Percentiles rank a stretch among this genome's conserved stretches.
These are phyloP conservation scores for Colletotrichum tropicicola DNA, from an alignment of 2,329 filamentous ascomycete genomes.

Conservation along the genomic window DNA sequence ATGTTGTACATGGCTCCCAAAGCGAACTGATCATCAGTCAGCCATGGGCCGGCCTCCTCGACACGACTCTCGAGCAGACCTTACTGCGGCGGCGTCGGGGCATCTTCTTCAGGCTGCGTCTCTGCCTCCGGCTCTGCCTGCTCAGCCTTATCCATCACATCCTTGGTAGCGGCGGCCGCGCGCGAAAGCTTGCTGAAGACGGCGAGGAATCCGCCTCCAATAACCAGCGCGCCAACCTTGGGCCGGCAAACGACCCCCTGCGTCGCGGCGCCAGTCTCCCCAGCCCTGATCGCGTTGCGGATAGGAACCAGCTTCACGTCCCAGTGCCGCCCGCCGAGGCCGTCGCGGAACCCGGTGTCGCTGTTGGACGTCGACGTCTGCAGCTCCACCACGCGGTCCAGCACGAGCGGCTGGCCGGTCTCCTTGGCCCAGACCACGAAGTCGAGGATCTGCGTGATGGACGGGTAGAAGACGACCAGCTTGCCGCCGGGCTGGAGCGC, in stretches of 20 bases:
- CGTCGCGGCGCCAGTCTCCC: neutral
- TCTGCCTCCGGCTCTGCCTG: neutral
- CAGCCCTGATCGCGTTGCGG: slow-evolving; percentile 30
- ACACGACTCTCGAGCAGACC: too few relatives aligned
- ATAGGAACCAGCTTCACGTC: slow-evolving; percentile 62
- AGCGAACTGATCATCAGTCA: too few relatives aligned
- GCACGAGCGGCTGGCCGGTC: slow-evolving; percentile 59
- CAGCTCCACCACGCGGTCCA: slow-evolving; percentile 70
- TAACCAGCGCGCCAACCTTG: slow-evolving; percentile 49
- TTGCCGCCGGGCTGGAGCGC: slow-evolving; percentile 71
- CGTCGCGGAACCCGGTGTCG: slow-evolving; percentile 53
- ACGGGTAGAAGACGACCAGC: slow-evolving; percentile 78
- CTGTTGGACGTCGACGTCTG: slow-evolving; percentile 46
- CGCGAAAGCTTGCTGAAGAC: slow-evolving; percentile 37
- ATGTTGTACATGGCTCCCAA: neutral
- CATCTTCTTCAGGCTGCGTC: neutral
- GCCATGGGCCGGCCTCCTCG: too few relatives aligned
- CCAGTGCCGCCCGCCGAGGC: slow-evolving; percentile 67
- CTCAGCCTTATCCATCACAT: neutral
- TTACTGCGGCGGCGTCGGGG: too few relatives aligned
- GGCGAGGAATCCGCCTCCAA: slow-evolving; percentile 51
- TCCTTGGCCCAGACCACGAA: slow-evolving; percentile 65
- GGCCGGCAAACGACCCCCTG: slow-evolving; percentile 50
- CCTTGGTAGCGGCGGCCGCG: neutral
- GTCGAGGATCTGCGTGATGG: slow-evolving; percentile 79